Evolutionary conservation across 352 stramenopile species (phyloP).

Genomic region (Pythium sp.): DNA sequence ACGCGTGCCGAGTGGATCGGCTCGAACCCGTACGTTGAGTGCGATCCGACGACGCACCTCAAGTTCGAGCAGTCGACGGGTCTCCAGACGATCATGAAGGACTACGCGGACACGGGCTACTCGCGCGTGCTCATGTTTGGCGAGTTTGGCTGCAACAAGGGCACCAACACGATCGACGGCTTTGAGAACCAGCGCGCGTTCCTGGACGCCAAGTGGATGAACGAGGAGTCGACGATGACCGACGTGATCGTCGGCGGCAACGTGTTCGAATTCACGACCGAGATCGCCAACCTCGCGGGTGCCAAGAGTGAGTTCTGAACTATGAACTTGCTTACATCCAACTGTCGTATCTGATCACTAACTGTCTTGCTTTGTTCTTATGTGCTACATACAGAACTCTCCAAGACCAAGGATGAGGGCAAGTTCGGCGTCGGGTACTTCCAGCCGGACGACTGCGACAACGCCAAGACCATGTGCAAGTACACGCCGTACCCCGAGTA

Average conservation of each 20-base stretch:
- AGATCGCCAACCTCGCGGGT: constrained; percentile 50
- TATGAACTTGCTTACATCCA: background rate
- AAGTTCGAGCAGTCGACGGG: constrained; percentile 56
- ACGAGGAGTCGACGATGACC: constrained; percentile 65
- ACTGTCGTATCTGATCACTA: background rate
- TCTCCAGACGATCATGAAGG: constrained; percentile 57
- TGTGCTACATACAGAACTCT: constrained; percentile 16
- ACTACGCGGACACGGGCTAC: constrained; percentile 47
- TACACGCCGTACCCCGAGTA: constrained; percentile 76
- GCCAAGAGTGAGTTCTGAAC: constrained; percentile 22
- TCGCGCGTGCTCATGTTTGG: constrained; percentile 67
- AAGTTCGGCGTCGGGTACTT: constrained; percentile 82
- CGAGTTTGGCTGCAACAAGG: constrained; percentile 75
- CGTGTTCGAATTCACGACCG: constrained; percentile 74
- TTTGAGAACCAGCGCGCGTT: constrained; percentile 70
- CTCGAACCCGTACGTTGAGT: constrained; percentile 69
- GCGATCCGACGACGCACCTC: constrained; percentile 46
- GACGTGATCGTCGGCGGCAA: constrained; percentile 65
- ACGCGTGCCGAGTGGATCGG: constrained; percentile 33
- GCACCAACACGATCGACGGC: constrained; percentile 59
- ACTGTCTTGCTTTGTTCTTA: too few relatives aligned
- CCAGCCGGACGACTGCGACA: constrained; percentile 59
- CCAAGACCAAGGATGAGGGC: constrained; percentile 35
- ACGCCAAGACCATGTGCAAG: constrained; percentile 44
- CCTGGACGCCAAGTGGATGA: constrained; percentile 74